A percentile compares a stretch with the other conserved stretches of the same genome.
Evolutionary conservation across 2,329 filamentous ascomycete genomes (phyloP).

Genomic region (Phyllosticta citrichinensis): DNA sequence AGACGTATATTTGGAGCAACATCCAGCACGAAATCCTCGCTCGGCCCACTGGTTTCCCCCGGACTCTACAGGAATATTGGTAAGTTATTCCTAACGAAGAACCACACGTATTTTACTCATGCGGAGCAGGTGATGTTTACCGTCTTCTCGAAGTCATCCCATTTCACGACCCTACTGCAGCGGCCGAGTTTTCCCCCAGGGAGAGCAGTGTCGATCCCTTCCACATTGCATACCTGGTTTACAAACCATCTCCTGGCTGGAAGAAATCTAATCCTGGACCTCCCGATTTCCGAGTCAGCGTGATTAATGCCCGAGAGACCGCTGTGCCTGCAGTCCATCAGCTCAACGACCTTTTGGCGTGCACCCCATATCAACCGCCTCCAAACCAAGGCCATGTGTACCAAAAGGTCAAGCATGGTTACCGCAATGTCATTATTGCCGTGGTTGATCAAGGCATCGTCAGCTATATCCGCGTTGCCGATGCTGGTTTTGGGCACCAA

Average conservation of each 20-base stretch:
- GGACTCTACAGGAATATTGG: constrained; percentile 46
- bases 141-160: constrained; percentile 64
- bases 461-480: constrained; percentile 73
- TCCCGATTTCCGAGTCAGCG: constrained; percentile 77
- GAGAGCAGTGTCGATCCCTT: constrained; percentile 42
- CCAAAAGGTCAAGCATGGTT: constrained; percentile 71
- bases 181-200: constrained; percentile 20
- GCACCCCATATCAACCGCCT: constrained; percentile 60
- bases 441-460: constrained; percentile 84
- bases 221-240: constrained; percentile 69
- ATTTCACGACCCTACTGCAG: constrained; percentile 50
- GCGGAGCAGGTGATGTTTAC: constrained; percentile 51
- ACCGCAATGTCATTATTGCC: constrained; percentile 73
- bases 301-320: constrained; percentile 65
- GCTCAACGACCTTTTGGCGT: constrained; percentile 60
- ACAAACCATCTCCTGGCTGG: constrained; percentile 54
- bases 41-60: constrained; percentile 41
- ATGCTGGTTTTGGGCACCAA: constrained; percentile 67
- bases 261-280: constrained; percentile 62
- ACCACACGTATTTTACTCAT: background rate
- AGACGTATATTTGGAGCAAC: background rate
- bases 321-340: constrained; percentile 64
- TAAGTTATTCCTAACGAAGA: constrained; percentile 34
- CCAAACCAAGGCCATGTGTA: constrained; percentile 50
- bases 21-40: background rate